These are phyloP conservation scores for Circinella minor DNA, from an alignment of 371 early-diverging fungal species.

Conservation along the genomic window DNA sequence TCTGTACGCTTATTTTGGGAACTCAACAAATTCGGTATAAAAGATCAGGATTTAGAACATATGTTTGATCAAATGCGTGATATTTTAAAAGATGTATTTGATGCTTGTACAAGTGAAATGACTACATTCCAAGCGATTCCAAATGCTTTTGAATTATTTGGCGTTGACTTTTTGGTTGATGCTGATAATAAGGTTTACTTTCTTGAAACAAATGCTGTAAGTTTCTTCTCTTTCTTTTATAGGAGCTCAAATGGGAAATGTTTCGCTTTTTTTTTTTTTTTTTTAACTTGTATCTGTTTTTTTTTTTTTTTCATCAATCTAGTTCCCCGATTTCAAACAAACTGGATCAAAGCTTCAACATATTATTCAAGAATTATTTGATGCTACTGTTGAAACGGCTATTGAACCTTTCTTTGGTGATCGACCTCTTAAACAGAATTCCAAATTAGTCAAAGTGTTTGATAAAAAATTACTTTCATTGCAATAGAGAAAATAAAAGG, in stretches of 20 bases:
- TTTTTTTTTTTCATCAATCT: slow-evolving; percentile 15
- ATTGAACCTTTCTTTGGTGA: slow-evolving; percentile 49
- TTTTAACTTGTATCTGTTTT: too few relatives aligned
- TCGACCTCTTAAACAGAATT: background rate
- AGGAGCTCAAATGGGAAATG: too few relatives aligned
- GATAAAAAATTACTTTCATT: slow-evolving; percentile 42
- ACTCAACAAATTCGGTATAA: slow-evolving; percentile 32
- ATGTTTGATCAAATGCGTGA: slow-evolving; percentile 66
- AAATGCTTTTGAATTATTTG: slow-evolving; percentile 75
- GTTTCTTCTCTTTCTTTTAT: slow-evolving; percentile 36
- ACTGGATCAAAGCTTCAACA: slow-evolving; percentile 62
- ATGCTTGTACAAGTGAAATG: slow-evolving; percentile 64
- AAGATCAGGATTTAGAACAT: slow-evolving; percentile 33
- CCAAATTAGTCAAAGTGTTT: slow-evolving; percentile 44
- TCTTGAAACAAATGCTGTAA: slow-evolving; percentile 73
- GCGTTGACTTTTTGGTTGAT: slow-evolving; percentile 74
- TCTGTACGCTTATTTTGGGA: slow-evolving; percentile 71
- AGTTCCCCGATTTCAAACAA: slow-evolving; percentile 78
- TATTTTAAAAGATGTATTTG: slow-evolving; percentile 62
- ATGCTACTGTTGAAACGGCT: slow-evolving; percentile 53
- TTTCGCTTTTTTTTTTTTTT: too few relatives aligned
- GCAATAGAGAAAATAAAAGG: slow-evolving; percentile 3
- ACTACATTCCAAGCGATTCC: slow-evolving; percentile 72
- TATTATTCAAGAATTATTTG: slow-evolving; percentile 65
- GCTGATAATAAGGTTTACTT: slow-evolving; percentile 55